A percentile compares a stretch with the other conserved stretches of the same genome.
Conservation (phyloP, 306 rosid species). For the Purshia tridentata region DNA sequence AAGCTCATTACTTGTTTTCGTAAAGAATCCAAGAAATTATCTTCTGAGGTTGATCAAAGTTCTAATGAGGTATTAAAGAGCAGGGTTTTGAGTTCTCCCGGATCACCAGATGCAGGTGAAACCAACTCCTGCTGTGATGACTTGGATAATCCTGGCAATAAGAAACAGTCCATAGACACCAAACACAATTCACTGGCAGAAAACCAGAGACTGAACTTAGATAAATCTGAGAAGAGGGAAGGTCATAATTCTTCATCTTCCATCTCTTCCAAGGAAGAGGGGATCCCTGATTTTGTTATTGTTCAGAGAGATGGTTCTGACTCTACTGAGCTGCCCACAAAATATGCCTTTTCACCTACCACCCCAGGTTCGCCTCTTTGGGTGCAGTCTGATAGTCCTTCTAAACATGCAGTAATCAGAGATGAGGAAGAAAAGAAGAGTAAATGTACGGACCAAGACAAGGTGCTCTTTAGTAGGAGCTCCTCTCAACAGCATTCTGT, state of each 20-base stretch:
- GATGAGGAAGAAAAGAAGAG: conserved; percentile 19
- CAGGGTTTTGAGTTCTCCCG: conserved; percentile 11
- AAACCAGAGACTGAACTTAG: conserved; percentile 19
- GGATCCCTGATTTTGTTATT: conserved; percentile 5
- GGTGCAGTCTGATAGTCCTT: conserved; percentile 27
- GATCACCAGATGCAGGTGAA: conserved; percentile 12
- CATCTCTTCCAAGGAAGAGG: conserved; percentile 25
- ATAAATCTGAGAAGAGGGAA: conserved; percentile 25
- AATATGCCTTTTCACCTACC: conserved; percentile 20
- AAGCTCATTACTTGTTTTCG: conserved; percentile 34
- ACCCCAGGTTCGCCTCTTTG: conserved; percentile 24
- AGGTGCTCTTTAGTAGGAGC: conserved; percentile 7
- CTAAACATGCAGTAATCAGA: conserved; percentile 15
- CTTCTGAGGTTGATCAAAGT: conserved; percentile 17
- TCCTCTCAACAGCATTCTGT: conserved; percentile 21
- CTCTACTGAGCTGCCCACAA: conserved; percentile 23
- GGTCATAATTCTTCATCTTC: conserved; percentile 23
- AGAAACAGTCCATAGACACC: conserved; percentile 5
- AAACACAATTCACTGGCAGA: conserved; percentile 21
- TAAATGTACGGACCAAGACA: conserved; percentile 23
- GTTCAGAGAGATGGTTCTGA: conserved; percentile 15
- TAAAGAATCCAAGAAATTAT: conserved; percentile 22
- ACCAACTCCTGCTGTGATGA: conserved; percentile 28
- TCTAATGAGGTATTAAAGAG: conserved; percentile 22
- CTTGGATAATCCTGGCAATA: conserved; percentile 27